phyloP scores from a whole-genome alignment of 2,329 filamentous ascomycete genomes.

The Bertia moriformis region DNA sequence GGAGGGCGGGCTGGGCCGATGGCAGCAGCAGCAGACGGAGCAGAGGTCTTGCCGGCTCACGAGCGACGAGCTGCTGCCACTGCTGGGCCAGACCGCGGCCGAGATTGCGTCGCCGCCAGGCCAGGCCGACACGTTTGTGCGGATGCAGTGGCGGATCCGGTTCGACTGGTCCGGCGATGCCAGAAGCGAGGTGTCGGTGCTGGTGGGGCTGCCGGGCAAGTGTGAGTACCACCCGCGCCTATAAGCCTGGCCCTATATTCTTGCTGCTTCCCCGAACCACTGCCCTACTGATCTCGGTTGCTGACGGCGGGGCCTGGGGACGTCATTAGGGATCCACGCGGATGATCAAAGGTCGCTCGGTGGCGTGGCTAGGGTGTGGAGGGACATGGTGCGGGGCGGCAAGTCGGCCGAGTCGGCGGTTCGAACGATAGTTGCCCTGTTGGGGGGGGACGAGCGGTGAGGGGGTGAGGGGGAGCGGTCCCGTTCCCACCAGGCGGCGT shows the following conservation, averaged over 20 bases:
- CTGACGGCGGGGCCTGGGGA: slow-evolving; percentile 7
- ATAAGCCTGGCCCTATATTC: not conserved
- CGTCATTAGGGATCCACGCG: slow-evolving; percentile 38
- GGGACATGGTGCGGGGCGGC: slow-evolving; percentile 36
- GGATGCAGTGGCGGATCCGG: slow-evolving; percentile 45
- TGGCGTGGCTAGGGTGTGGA: slow-evolving; percentile 45
- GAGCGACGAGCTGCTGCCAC: slow-evolving; percentile 22
- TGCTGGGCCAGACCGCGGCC: slow-evolving; percentile 7
- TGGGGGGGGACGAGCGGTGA: slow-evolving; percentile 26
- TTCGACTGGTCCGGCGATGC: slow-evolving; percentile 67
- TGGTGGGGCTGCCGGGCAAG: slow-evolving; percentile 40
- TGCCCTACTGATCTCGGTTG: not conserved
- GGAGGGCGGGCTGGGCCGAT: slow-evolving; percentile 28
- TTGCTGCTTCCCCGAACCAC: not conserved
- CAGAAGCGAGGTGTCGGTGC: slow-evolving; percentile 36
- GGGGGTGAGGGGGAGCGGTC: no score
- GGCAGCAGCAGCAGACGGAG: no score
- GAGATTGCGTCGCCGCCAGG: slow-evolving; percentile 10
- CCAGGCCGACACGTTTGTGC: slow-evolving; percentile 23
- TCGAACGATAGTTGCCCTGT: slow-evolving; percentile 41
- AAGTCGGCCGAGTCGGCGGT: slow-evolving; percentile 41
- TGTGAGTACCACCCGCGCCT: no score
- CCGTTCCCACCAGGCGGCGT: no score
- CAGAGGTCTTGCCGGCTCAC: no score
- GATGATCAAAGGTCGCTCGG: slow-evolving; percentile 40